These are phyloP conservation scores for Tuber borchii DNA, from an alignment of 495 filamentous ascomycete genomes.

Conservation along the genomic window DNA sequence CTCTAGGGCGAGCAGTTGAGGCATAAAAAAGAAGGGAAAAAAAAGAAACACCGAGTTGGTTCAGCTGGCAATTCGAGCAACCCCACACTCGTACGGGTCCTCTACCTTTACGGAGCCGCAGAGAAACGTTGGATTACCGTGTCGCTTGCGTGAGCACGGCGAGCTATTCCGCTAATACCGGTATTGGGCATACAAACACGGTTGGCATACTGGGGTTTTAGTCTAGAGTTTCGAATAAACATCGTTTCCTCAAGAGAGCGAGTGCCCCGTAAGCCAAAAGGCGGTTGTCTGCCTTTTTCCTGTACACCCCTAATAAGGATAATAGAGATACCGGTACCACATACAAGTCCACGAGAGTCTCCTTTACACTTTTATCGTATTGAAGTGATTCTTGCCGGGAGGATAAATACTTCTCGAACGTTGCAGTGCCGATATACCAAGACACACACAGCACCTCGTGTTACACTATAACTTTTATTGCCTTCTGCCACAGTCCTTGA, in stretches of 20 bases:
- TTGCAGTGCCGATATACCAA: neutral
- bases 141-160: no score
- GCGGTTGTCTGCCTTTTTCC: no score
- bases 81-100: no score
- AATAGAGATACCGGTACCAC: neutral
- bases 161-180: no score
- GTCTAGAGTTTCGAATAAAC: neutral
- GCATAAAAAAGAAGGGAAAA: neutral
- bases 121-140: neutral
- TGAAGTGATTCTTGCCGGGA: neutral
- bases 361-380: neutral
- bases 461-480: neutral
- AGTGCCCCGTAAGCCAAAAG: neutral
- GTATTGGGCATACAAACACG: neutral
- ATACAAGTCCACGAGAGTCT: neutral
- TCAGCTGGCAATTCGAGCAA: neutral
- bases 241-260: neutral
- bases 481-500: neutral
- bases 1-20: neutral
- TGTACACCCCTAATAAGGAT: neutral
- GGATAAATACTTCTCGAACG: neutral
- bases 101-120: neutral
- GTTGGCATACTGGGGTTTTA: neutral
- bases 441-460: neutral
- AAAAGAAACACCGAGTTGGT: neutral